phyloP scores from a whole-genome alignment of 2,329 filamentous ascomycete species.

The Cladosporium velox region DNA sequence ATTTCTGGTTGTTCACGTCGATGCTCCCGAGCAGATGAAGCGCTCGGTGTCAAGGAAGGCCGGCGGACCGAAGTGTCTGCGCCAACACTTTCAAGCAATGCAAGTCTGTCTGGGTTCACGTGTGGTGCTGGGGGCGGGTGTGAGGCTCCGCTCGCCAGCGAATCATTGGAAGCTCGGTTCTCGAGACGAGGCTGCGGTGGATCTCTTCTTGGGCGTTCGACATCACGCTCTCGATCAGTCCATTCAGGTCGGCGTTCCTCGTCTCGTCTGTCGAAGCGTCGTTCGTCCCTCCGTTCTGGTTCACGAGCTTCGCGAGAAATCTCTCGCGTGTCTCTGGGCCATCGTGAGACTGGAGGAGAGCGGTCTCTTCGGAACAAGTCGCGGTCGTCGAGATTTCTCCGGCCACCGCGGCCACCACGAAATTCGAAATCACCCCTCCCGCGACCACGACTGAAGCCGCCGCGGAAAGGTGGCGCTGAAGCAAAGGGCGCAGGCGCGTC shows the following conservation, averaged over 20 bases:
- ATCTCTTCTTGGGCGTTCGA: conserved; percentile 38
- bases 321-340: conserved; percentile 41
- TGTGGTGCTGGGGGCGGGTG: conserved; percentile 29
- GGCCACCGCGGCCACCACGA: conserved; percentile 50
- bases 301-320: conserved; percentile 40
- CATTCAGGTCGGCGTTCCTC: conserved; percentile 44
- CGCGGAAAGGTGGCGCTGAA: conserved; percentile 55
- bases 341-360: conserved; percentile 48
- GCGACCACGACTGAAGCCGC: conserved; percentile 54
- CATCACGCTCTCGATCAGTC: conserved; percentile 43
- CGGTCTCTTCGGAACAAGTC: conserved; percentile 60
- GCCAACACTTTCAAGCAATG: conserved; percentile 36
- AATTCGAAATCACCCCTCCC: conserved; percentile 56
- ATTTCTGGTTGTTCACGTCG: conserved; percentile 37
- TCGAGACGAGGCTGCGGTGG: conserved; percentile 34
- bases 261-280: conserved; percentile 48
- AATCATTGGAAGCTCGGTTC: conserved; percentile 31
- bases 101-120: conserved; percentile 37
- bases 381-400: conserved; percentile 50
- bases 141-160: conserved; percentile 25
- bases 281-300: conserved; percentile 46
- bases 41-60: conserved; percentile 25
- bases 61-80: conserved; percentile 32
- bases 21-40: conserved; percentile 17
- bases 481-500: conserved; percentile 61